Base-by-base conservation (phyloP, 257 asterid species). In the Capsicum chinense region DNA sequence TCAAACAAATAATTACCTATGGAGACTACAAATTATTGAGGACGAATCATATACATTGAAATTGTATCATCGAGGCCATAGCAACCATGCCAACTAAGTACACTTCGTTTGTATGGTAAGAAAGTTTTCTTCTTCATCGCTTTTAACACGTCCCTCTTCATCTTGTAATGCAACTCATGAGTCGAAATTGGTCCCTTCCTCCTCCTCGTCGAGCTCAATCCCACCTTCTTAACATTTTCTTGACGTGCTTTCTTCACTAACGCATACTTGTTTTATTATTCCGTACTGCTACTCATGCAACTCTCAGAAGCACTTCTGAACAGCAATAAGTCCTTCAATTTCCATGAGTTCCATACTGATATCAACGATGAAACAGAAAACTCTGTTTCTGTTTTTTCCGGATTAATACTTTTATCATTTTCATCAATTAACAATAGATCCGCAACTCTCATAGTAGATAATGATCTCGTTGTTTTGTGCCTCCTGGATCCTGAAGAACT, bases 231-330 rank as follows among this genome's bases (percentile, higher is more conserved):
- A 14, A 90, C 92, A 0, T 92, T 92, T 56, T 68, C 60, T 16
- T 12, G 26, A 21, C 64, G 76, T 6, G 2, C 44, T 15, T 37
- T 56, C 70, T 88, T 94, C 86, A 52, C 52, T n/a, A 86, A 13
- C 14, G 10, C 63, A 3, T 76, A 88, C 69, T 92, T 93, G 16
- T 88, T 92, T 7, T 90, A 47, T 85, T 91, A 85, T 14, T 90
- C 90, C 15, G 85, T 83, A 19, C 17, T 76, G 19, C 89, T 92
- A 5, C 87, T 88, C 0, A 94, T 90, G n/a, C 95, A 87, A 42
- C 97, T 91, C 42, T 95, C 99, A 14, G 99, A 95, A 16, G 99
- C 97, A 85, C 99, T 97, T 84, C 99, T 82, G 92, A 97, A 97
- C 8, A 97, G 69, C 14, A 95, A 63, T 21, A 97, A 84, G 86